Evolutionary conservation across 768 basidiomycete species (phyloP), one percentile per base, ranked within the genome.

Genomic region (Phlebiopsis flavidoalba): DNA sequence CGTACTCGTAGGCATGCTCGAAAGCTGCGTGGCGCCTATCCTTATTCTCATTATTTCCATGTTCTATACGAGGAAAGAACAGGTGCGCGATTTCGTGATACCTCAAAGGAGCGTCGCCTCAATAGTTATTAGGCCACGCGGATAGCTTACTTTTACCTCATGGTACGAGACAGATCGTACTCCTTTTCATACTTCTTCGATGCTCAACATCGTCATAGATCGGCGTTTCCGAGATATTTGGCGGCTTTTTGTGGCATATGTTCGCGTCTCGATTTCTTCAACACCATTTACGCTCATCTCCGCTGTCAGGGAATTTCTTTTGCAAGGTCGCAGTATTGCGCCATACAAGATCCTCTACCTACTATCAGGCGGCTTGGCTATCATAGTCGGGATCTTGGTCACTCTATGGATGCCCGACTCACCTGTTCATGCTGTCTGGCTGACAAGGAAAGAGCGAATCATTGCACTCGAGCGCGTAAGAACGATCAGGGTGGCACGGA

Each of bases 41-140:
- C 73, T 87, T 31, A 83, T 88, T 69, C 70, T 86, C 47, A 78
- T 87, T 33, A 79, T 86, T 45, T 80, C 83, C 11, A 84, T 86
- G 81, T 87, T 86, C 68, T 87, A 86, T 72, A 84, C 82, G 75
- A 87, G 86, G 72, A 74, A 84, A 53, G 86, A 87, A 64, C 85
- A 87, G 74, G 81, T 77, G 50, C 31, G 65, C 36, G 12, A 6
- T 21, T 21, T 8, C 35, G 4, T 53, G 15, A 53, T 6, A n/a
- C 26, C 26, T 43, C 3, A 17, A 43, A 12, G 17, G 3, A 8
- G 40, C 40, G 40, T 43, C 11, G 17, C 40, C n/a, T 43, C 17
- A 31, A 43, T 43, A 10, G 4, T 43, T 43, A 3, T 43, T 43
- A 85, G 80, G 84, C 82, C 1, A 77, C 73, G 19, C 77, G 85